Percentiles rank a stretch among this genome's conserved stretches.
phyloP scores from a whole-genome alignment of 148 eudicot species.

The Talinum fruticosum region DNA sequence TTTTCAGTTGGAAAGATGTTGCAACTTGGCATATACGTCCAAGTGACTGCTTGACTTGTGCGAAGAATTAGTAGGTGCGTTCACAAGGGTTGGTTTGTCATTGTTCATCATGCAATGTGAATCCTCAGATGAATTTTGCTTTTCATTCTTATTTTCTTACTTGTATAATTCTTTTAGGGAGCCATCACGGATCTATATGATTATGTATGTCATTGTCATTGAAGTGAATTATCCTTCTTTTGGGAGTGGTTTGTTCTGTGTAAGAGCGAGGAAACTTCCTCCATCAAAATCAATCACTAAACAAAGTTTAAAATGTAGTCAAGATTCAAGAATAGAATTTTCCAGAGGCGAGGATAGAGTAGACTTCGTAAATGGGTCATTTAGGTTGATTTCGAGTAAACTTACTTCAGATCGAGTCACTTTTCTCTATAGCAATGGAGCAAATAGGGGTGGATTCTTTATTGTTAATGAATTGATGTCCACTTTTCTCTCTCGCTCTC shows the following conservation, averaged over 20 bases:
- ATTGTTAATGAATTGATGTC: no score
- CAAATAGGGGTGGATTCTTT: no score
- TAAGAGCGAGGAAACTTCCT: background rate
- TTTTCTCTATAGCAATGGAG: no score
- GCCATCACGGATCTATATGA: background rate
- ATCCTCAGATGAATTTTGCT: background rate
- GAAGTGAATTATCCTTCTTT: background rate
- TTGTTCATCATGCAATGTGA: background rate
- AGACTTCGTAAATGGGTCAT: no score
- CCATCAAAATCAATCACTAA: background rate
- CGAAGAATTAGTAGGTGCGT: background rate
- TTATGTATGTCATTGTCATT: background rate
- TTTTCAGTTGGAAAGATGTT: background rate
- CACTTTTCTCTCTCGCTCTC: no score
- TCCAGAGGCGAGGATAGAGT: no score
- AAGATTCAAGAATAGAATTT: background rate
- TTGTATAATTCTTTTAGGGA: background rate
- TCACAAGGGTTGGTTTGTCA: background rate
- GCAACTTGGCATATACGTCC: constrained; percentile 9
- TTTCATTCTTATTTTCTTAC: background rate
- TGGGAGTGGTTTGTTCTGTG: background rate
- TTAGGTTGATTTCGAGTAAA: no score
- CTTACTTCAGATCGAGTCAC: no score
- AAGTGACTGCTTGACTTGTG: constrained; percentile 15
- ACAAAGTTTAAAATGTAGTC: background rate